Evolutionary conservation across 2,329 filamentous ascomycete species (phyloP), one percentile per base, ranked within the genome.

Genomic region (Phaeosphaeriaceae sp.): DNA sequence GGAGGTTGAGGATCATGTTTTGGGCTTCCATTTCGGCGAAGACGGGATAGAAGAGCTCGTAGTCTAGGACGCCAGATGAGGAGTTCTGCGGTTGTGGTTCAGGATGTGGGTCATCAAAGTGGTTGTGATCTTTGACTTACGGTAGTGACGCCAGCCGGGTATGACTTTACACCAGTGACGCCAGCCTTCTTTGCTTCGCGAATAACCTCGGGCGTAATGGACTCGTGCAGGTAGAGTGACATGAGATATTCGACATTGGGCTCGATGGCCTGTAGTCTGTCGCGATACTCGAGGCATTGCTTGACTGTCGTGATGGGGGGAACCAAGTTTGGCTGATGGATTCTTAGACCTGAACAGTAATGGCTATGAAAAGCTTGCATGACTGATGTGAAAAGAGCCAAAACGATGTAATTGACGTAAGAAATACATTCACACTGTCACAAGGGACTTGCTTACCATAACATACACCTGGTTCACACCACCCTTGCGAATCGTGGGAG

Each of bases 1-100:
- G 93, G n/a, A 98, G 82, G 79, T 97, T 97, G 44, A 96, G 84
- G n/a, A 96, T 85, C 74, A 97, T 83, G 65, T 89, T 88, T 65
- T 93, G 87, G 58, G 88, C 81, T 74, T 97, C 90, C 93, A 98
- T 97, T 64, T 91, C 91, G n/a, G 84, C 86, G 73, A 98, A 96
- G 15, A 94, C 91, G 7, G 88, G 86, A 73, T 91, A 90, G 79
- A 92, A 94, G 31, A 83, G 79, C 59, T 88, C 86, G 70, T 91
- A 87, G 56, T 87, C 85, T 17, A 90, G 81, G 22, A 93, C 90
- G 13, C 91, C 91, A 24, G 85, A 86, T 36, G 82, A 82, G 3
- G 85, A 88, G 71, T 89, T 87, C 65, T 74, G 33, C 6, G 13
- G 24, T 25, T 51, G 86, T 27, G 33, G 21, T n/a, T 51, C 24